Percentiles rank a stretch among this genome's conserved stretches.
Evolutionary conservation across 2,329 filamentous ascomycete genomes (phyloP).

Genomic region (Annulohypoxylon truncatum): DNA sequence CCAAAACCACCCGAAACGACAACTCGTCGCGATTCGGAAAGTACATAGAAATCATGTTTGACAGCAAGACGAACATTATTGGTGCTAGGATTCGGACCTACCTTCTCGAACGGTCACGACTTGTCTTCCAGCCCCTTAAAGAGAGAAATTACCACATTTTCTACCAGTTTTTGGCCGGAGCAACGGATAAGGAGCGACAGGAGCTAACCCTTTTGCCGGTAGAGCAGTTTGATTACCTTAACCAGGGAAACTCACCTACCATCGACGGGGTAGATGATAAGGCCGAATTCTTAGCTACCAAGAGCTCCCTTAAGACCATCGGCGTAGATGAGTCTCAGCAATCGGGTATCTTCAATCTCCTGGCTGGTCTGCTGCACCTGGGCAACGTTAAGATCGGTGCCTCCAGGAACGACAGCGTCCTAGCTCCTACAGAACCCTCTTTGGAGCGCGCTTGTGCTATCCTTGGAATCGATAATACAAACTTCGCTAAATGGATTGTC

Average conservation of each 20-base stretch:
- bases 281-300: slow-evolving; percentile 90
- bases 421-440: slow-evolving; percentile 83
- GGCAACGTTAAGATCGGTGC: slow-evolving; percentile 97
- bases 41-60: slow-evolving; percentile 99
- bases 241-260: slow-evolving; percentile 89
- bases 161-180: slow-evolving; percentile 94
- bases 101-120: slow-evolving; percentile 89
- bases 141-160: slow-evolving; percentile 99
- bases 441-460: slow-evolving; percentile 84
- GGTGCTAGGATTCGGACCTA: slow-evolving; percentile 98
- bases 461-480: slow-evolving; percentile 84
- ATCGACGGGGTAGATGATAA: slow-evolving; percentile 97
- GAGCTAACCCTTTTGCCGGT: slow-evolving; percentile 82
- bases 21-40: slow-evolving; percentile 99
- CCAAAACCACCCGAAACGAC: slow-evolving; percentile 99
- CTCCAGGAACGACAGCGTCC: slow-evolving; percentile 85
- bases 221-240: slow-evolving; percentile 95
- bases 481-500: slow-evolving; percentile 97
- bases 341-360: slow-evolving; percentile 85
- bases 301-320: slow-evolving; percentile 86
- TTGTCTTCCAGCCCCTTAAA: slow-evolving; percentile 97
- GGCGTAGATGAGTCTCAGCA: slow-evolving; percentile 82
- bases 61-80: slow-evolving; percentile 93
- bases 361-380: slow-evolving; percentile 91
- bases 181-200: slow-evolving; percentile 84